These are phyloP conservation scores for Debaryomyces coudertii DNA, from an alignment of 1,139 yeast genomes.

Conservation along the genomic window DNA sequence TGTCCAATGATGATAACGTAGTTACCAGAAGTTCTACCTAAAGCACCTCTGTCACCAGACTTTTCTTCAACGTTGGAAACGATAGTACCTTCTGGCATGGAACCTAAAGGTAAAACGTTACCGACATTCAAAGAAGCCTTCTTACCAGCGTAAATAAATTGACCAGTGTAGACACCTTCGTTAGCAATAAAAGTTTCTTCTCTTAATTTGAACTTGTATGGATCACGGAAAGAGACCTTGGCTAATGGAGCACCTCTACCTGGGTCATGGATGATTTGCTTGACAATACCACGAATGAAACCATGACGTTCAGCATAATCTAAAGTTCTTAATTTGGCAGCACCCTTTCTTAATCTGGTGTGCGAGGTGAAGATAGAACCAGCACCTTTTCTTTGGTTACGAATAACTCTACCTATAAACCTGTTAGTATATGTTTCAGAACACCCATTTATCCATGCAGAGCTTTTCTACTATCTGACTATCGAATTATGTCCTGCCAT, in stretches of 20 bases:
- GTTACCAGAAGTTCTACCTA: conserved; percentile 99
- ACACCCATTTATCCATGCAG: not conserved
- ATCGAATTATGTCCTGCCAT: not conserved
- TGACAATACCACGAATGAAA: conserved; percentile 98
- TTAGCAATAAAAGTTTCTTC: conserved; percentile 99
- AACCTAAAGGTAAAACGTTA: conserved; percentile 94
- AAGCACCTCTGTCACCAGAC: conserved; percentile 99
- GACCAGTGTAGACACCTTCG: conserved; percentile 99
- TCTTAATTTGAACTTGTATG: conserved; percentile 97
- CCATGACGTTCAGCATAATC: conserved; percentile 99
- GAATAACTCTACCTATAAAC: conserved; percentile 95
- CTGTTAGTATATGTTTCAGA: conserved; percentile 13
- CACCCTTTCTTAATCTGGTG: conserved; percentile 99
- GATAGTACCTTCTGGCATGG: conserved; percentile 99
- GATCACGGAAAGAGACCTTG: conserved; percentile 98
- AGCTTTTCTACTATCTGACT: not conserved
- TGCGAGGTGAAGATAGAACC: conserved; percentile 99
- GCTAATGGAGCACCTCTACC: conserved; percentile 99
- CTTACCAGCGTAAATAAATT: conserved; percentile 98
- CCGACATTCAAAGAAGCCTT: conserved; percentile 97
- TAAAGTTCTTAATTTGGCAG: conserved; percentile 99
- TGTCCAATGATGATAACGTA: conserved; percentile 98
- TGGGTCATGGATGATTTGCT: conserved; percentile 98
- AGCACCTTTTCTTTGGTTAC: conserved; percentile 99
- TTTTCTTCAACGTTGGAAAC: conserved; percentile 98